Evolutionary conservation across 257 asterid genomes (phyloP).

Genomic region (Solanum piurae): DNA sequence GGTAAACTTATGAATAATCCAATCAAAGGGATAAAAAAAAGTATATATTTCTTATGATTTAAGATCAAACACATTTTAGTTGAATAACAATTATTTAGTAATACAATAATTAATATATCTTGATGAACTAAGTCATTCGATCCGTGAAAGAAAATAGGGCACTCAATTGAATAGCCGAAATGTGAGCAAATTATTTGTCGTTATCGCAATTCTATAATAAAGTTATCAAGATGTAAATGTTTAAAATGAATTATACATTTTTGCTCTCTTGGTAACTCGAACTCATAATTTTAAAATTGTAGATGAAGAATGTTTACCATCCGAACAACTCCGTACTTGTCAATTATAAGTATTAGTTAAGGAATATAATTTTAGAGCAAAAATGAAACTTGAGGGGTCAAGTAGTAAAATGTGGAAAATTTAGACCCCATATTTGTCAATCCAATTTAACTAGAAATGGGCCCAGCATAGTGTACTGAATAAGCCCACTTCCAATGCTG

Average conservation of each 20-base stretch:
- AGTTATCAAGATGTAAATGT: background rate
- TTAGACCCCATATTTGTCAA: background rate
- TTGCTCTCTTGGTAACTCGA: background rate
- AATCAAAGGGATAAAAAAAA: too few relatives aligned
- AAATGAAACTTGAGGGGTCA: background rate
- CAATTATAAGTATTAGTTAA: background rate
- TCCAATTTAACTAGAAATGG: background rate
- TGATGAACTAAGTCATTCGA: background rate
- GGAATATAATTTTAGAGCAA: background rate
- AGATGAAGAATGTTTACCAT: background rate
- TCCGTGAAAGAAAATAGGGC: background rate
- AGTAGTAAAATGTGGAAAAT: background rate
- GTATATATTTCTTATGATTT: too few relatives aligned
- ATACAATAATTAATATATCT: background rate
- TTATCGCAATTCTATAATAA: background rate
- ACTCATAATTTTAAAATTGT: fast-evolving
- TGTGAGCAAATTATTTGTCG: background rate
- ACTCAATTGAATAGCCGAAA: background rate
- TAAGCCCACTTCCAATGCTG: background rate
- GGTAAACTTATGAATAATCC: too few relatives aligned
- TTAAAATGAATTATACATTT: too few relatives aligned
- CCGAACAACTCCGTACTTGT: background rate
- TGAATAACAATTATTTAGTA: background rate
- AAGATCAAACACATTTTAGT: too few relatives aligned
- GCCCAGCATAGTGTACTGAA: constrained; percentile 8